Conservation (phyloP, 2,329 filamentous ascomycete genomes). For the Penicillium sclerotiorum region DNA sequence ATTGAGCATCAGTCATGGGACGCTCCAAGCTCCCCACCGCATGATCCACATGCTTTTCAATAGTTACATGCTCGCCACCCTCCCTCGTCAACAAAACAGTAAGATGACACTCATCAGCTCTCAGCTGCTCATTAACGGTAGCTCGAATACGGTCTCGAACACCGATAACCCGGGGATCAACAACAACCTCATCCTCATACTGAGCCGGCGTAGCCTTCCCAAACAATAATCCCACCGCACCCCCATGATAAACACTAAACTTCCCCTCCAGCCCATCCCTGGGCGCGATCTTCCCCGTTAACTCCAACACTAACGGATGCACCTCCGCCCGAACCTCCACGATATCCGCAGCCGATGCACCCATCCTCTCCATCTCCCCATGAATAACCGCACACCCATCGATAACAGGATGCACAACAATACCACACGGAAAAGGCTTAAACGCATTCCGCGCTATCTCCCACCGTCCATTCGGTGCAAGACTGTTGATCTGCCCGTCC, state of each 20-base stretch:
- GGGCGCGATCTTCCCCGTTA: slow-evolving; percentile 56
- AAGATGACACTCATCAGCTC: slow-evolving; percentile 48
- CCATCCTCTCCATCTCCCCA: slow-evolving; percentile 37
- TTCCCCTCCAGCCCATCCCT: slow-evolving; percentile 56
- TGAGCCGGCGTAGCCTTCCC: slow-evolving; percentile 56
- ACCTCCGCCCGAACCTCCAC: slow-evolving; percentile 48
- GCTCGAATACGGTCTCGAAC: slow-evolving; percentile 53
- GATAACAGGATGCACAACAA: slow-evolving; percentile 60
- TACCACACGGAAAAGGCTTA: slow-evolving; percentile 61
- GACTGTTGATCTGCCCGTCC: slow-evolving; percentile 40
- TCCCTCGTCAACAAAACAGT: slow-evolving; percentile 39
- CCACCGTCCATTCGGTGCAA: slow-evolving; percentile 44
- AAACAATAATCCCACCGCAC: slow-evolving; percentile 54
- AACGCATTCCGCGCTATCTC: slow-evolving; percentile 58
- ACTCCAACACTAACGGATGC: slow-evolving; percentile 56
- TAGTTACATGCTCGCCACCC: slow-evolving; percentile 26
- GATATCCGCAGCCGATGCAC: slow-evolving; percentile 36
- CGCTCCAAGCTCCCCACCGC: slow-evolving; percentile 55
- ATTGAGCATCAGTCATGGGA: slow-evolving; percentile 50
- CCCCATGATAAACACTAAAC: slow-evolving; percentile 59
- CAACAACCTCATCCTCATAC: slow-evolving; percentile 54
- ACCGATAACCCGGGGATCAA: slow-evolving; percentile 42
- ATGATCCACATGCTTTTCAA: slow-evolving; percentile 53
- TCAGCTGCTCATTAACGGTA: slow-evolving; percentile 43
- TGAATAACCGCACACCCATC: slow-evolving; percentile 55